These are phyloP conservation scores for Oligophagozyma castellii DNA, from an alignment of 1,139 yeast genomes.

Conservation along the genomic window DNA sequence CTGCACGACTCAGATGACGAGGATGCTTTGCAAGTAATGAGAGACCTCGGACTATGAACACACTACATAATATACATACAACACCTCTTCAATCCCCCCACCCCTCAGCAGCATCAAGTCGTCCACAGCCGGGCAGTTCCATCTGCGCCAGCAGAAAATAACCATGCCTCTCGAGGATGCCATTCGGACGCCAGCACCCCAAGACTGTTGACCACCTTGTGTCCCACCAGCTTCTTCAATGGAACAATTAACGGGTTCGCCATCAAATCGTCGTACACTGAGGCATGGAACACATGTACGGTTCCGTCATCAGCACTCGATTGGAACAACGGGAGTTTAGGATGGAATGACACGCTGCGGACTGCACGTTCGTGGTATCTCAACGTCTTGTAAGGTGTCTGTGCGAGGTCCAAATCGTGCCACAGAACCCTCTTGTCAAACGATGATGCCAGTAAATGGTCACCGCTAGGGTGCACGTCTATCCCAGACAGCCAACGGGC, in stretches of 20 bases:
- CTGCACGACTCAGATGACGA: conserved; percentile 17
- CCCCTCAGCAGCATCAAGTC: conserved; percentile 29
- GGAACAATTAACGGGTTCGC: conserved; percentile 94
- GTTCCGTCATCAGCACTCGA: conserved; percentile 95
- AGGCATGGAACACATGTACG: conserved; percentile 91
- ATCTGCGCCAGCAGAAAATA: conserved; percentile 97
- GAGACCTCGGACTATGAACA: conserved; percentile 11
- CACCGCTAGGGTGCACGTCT: conserved; percentile 95
- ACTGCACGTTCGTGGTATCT: conserved; percentile 94
- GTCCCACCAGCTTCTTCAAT: conserved; percentile 89
- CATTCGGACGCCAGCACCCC: conserved; percentile 86
- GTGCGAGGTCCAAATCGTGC: conserved; percentile 88
- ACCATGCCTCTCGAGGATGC: conserved; percentile 99
- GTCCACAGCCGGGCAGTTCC: conserved; percentile 96
- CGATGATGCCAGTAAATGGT: conserved; percentile 81
- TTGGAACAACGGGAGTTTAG: conserved; percentile 79
- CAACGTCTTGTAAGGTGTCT: conserved; percentile 88
- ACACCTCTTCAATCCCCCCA: neutral
- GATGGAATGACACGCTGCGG: conserved; percentile 77
- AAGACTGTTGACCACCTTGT: conserved; percentile 59
- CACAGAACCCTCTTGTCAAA: conserved; percentile 91
- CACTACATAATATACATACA: neutral
- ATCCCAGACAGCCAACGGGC: conserved; percentile 88
- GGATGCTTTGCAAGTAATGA: conserved; percentile 18
- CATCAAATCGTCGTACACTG: conserved; percentile 91